These are phyloP conservation scores for Sclerotinia minor DNA, from an alignment of 2,329 filamentous ascomycete species.

Conservation along the genomic window DNA sequence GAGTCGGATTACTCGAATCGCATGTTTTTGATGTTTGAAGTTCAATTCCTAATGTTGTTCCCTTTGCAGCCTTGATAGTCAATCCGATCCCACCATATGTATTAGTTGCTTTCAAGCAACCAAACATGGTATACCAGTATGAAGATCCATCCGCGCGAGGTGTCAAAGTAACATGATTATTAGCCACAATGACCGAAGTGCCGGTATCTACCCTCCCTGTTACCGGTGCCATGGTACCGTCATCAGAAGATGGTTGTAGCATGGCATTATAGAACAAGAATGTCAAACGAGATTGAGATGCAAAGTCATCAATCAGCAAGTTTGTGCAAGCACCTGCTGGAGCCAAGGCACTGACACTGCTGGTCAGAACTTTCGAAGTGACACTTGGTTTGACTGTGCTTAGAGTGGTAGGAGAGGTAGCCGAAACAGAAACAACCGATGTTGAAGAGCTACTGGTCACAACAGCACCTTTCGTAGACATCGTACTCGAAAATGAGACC, in stretches of 20 bases:
- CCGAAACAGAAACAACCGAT: background rate
- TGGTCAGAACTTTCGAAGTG: conserved; percentile 3
- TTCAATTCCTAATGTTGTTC: conserved; percentile 54
- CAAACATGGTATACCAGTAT: conserved; percentile 60
- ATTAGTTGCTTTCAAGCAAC: conserved; percentile 53
- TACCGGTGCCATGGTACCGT: conserved; percentile 51
- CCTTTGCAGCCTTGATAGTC: conserved; percentile 54
- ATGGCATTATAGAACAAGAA: conserved; percentile 63
- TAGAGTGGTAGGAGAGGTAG: background rate
- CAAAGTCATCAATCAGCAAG: conserved; percentile 59
- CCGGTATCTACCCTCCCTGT: conserved; percentile 31
- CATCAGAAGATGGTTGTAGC: conserved; percentile 56
- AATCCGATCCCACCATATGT: conserved; percentile 57
- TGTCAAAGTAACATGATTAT: conserved; percentile 54
- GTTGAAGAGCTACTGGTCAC: conserved; percentile 7
- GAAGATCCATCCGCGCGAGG: conserved; percentile 48
- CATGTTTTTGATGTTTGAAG: conserved; percentile 49
- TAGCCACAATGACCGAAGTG: conserved; percentile 53
- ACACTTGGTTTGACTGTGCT: conserved; percentile 8
- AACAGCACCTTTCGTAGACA: conserved; percentile 10
- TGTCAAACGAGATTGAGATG: conserved; percentile 60
- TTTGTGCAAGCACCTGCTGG: conserved; percentile 43
- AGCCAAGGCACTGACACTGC: conserved; percentile 20
- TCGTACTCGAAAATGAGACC: background rate
- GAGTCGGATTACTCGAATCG: conserved; percentile 42